Base-by-base conservation (phyloP, 2,329 filamentous ascomycete species). In the Paecilomyces fulvus region DNA sequence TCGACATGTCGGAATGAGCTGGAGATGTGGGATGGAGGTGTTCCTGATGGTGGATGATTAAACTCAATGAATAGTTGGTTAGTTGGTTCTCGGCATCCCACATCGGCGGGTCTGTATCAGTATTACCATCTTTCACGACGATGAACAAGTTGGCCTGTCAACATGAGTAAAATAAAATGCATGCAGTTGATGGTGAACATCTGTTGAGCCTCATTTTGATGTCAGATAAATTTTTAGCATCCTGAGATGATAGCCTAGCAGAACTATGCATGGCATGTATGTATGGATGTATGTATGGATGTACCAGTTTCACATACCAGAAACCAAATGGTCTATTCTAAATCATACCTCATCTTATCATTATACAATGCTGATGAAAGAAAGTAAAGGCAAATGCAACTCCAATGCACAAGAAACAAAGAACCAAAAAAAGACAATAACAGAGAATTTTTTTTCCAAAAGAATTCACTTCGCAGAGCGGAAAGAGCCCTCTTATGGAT, bases 1-100 rank as follows among this genome's bases (percentile, higher is more conserved):
- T 68, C 55, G 70, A 70, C 70, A 73, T 74, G 53, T 37, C 55
- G 51, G 46, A 30, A n/a, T n/a, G 28, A 10, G 48, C 25, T 49
- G 20, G 21, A 25, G 48, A 28, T 9, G 14, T 49, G 49, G 49
- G 51, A 21, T 53, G 46, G 30, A 49, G 11, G 12, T 21, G 54
- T 30, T 55, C 30, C 11, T 30, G 23, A n/a, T 37, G 10, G 21
- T 43, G n/a, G 37, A 43, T 43, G 33, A 43, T n/a, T 43, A 43
- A 43, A 17, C 37, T 20, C 37, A n/a, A n/a, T n/a, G n/a, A n/a
- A n/a, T n/a, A n/a, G n/a, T n/a, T n/a, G 37, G n/a, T 17, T 43
- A 17, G n/a, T n/a, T 43, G 37, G 37, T 17, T 43, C 37, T 43
- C 37, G 37, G 37, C 37, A 43, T 43, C 37, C n/a, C 37, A n/a